These are phyloP conservation scores for Vanrija pseudolonga DNA, from an alignment of 1,284 basidiomycete genomes.

Conservation along the genomic window DNA sequence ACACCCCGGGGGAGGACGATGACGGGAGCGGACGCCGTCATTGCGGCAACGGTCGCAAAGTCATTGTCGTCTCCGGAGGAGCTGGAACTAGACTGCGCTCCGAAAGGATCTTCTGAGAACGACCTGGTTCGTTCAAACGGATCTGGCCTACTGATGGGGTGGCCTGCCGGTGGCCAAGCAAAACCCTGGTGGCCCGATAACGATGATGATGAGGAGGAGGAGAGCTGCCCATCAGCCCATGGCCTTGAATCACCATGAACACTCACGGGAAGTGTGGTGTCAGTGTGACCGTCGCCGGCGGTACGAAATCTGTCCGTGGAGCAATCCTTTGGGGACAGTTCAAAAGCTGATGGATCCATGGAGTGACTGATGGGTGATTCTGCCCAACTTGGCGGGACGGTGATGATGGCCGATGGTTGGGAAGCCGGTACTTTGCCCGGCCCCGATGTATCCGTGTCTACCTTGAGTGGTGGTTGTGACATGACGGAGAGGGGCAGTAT, in stretches of 20 bases:
- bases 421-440: neutral
- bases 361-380: constrained; percentile 7
- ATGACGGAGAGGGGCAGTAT: neutral
- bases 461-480: constrained; percentile 1
- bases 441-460: constrained; percentile 5
- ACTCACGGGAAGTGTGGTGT: constrained; percentile 1
- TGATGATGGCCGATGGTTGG: constrained; percentile 2
- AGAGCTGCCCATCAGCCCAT: constrained; percentile 18
- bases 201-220: constrained; percentile 34
- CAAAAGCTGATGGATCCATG: neutral
- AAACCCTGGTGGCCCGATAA: constrained; percentile 26
- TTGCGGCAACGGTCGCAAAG: neutral
- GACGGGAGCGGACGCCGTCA: neutral
- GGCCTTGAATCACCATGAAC: neutral
- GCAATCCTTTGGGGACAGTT: constrained; percentile 7
- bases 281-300: neutral
- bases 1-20: too few relatives aligned
- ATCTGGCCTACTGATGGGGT: constrained; percentile 17
- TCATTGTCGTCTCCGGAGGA: constrained; percentile 16
- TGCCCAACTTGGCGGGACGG: neutral
- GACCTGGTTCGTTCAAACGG: constrained; percentile 33
- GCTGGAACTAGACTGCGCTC: constrained; percentile 16
- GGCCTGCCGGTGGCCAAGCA: constrained; percentile 20
- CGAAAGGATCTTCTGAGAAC: constrained; percentile 39
- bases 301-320: neutral